Base-by-base conservation (phyloP, 2,329 filamentous ascomycete genomes). In the Sarocladiaceae sp. region DNA sequence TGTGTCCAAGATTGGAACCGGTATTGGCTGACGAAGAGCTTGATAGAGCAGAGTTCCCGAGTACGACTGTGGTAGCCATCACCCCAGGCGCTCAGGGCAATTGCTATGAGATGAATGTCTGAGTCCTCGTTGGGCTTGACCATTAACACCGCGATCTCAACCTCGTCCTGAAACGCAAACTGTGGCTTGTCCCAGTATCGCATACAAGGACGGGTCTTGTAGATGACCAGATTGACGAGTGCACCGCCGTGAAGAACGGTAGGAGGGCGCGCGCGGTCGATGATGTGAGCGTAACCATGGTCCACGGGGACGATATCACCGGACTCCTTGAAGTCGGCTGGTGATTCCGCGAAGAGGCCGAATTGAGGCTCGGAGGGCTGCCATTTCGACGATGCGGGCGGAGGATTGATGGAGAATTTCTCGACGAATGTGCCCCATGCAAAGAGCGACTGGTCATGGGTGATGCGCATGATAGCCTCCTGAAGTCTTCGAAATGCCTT, bases 401-500 rank as follows among this genome's bases (percentile, higher is more conserved):
- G 31, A 23, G 22, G 29, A 7, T 25, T 35, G 47, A 36, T 37
- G 18, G 29, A 37, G 33, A 50, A 50, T 15, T 37, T 50, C 18
- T 36, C 31, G 29, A 50, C 47, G 31, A 37, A 37, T 10, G 5
- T 26, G 22, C 53, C 39, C 59, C 59, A 60, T 2, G 55, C 54
- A 13, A 60, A 55, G 39, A 60, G 53, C 11, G 55, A 56, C 35
- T 56, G 36, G 40, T 59, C 57, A 36, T 60, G 52, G 6, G 44
- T 50, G 13, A 36, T 37, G 10, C 52, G 50, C 15, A 60, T 53
- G 42, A 61, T 59, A 31, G 57, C 57, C 33, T 60, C 57, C 39
- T 61, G 59, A 22, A 61, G 50, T 3, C 58, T 50, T 13, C 53
- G 22, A 47, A 61, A 61, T 1, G 58, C 58, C 25, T 53, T 53